These are phyloP conservation scores for Euryodendron excelsum DNA, from an alignment of 148 eudicot genomes.

Conservation along the genomic window DNA sequence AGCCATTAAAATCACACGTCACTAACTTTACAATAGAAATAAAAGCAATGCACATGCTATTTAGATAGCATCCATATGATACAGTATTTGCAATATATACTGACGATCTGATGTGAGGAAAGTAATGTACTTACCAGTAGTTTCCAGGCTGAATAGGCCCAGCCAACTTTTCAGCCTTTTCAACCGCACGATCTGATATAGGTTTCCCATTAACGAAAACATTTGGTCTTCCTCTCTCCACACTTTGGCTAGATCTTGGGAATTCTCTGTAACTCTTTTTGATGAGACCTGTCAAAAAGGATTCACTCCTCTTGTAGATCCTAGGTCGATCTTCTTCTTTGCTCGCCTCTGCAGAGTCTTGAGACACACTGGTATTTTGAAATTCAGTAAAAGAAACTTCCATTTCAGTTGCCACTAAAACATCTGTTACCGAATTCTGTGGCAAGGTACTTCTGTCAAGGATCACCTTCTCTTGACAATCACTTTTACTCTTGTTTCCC, in stretches of 20 bases:
- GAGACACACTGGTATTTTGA: conserved; percentile 28
- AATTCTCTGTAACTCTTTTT: conserved; percentile 35
- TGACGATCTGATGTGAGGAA: background rate
- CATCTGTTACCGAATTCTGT: conserved; percentile 37
- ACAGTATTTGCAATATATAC: background rate
- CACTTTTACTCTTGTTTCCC: conserved; percentile 23
- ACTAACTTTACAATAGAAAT: too few relatives aligned
- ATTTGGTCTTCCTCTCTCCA: conserved; percentile 31
- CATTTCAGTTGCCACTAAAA: conserved; percentile 37
- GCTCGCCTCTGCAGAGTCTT: conserved; percentile 38
- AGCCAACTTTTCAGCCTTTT: conserved; percentile 75
- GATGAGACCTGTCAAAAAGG: conserved; percentile 33
- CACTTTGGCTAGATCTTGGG: conserved; percentile 26
- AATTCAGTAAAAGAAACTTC: conserved; percentile 40
- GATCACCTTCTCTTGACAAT: conserved; percentile 32
- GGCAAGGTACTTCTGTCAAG: conserved; percentile 23
- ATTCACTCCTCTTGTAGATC: conserved; percentile 35
- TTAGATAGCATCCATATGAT: background rate
- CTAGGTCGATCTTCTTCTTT: conserved; percentile 28
- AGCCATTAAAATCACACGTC: background rate
- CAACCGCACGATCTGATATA: conserved; percentile 44
- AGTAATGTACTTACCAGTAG: conserved; percentile 58
- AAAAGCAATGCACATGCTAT: too few relatives aligned
- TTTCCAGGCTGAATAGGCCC: conserved; percentile 82
- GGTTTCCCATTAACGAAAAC: conserved; percentile 73